Percentiles rank a stretch among this genome's conserved stretches.
These are phyloP conservation scores for Santalum album DNA, from an alignment of 164 flowering plant genomes.

Conservation along the genomic window DNA sequence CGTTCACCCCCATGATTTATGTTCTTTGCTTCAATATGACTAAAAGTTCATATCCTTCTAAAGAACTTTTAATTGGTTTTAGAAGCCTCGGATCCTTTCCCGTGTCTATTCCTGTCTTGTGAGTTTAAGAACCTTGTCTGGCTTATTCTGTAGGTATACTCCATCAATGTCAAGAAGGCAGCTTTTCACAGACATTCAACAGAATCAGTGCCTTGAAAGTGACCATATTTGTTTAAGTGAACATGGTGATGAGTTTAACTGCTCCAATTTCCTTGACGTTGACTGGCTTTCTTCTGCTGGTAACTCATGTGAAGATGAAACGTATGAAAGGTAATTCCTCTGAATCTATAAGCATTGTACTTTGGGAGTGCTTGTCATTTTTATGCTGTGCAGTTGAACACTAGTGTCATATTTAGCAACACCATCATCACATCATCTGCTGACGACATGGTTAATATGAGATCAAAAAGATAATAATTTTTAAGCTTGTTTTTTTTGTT, in stretches of 20 bases:
- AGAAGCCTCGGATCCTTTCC: too few species aligned
- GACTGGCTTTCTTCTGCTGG: slow-evolving; percentile 93
- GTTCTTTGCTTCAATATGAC: too few species aligned
- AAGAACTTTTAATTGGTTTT: too few species aligned
- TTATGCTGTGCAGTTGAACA: too few species aligned
- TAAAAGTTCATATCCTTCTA: too few species aligned
- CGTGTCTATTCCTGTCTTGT: too few species aligned
- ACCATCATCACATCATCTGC: background rate
- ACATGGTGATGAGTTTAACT: slow-evolving; percentile 38
- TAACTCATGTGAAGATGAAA: slow-evolving; percentile 88
- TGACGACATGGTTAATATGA: background rate
- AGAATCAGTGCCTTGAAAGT: slow-evolving; percentile 19
- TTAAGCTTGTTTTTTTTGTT: too few species aligned
- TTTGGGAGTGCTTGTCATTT: too few species aligned
- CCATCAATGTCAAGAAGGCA: slow-evolving; percentile 43
- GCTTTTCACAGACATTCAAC: slow-evolving; percentile 37
- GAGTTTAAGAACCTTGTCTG: background rate
- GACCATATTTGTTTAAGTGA: slow-evolving; percentile 31
- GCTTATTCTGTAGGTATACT: slow-evolving; percentile 43
- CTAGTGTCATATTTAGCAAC: too few species aligned
- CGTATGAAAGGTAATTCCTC: slow-evolving; percentile 52
- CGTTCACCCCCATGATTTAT: too few species aligned
- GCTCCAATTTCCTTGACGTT: slow-evolving; percentile 71
- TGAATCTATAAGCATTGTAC: background rate
- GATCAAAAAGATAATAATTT: too few species aligned